Percentiles rank a stretch among this genome's conserved stretches.
phyloP scores from a whole-genome alignment of 257 asterid genomes.

The Lithospermum erythrorhizon region DNA sequence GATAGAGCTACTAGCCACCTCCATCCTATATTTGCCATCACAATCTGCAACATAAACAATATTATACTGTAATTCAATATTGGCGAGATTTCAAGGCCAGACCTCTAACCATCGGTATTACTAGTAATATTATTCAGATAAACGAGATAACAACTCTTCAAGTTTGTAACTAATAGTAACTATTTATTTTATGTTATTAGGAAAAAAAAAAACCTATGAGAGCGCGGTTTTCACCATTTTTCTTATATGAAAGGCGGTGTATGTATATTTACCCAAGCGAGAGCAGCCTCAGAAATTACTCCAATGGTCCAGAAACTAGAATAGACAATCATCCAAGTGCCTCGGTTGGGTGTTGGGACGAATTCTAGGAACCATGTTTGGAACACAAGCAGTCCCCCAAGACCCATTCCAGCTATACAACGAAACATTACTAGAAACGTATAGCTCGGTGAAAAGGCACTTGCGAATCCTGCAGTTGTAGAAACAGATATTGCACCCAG shows the following conservation, averaged over 20 bases:
- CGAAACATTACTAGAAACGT: conserved; percentile 19
- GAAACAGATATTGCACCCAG: conserved; percentile 38
- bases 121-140: too few relatives aligned
- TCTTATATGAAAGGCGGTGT: not conserved
- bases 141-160: too few relatives aligned
- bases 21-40: conserved; percentile 37
- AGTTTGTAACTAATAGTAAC: too few relatives aligned
- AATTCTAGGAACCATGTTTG: conserved; percentile 41
- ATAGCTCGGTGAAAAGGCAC: conserved; percentile 60
- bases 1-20: conserved; percentile 33
- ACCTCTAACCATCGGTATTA: too few relatives aligned
- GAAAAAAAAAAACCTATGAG: not conserved
- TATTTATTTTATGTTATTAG: too few relatives aligned
- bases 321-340: conserved; percentile 29
- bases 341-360: conserved; percentile 32
- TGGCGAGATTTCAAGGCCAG: too few relatives aligned
- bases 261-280: conserved; percentile 34
- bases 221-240: not conserved
- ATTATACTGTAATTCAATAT: too few relatives aligned
- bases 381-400: conserved; percentile 32
- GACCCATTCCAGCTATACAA: conserved; percentile 34
- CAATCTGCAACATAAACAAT: conserved; percentile 15
- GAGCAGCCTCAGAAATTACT: conserved; percentile 30
- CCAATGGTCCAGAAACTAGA: conserved; percentile 32
- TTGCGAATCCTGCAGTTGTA: conserved; percentile 43